Conservation (phyloP, 192 early-diverging fungal species). For the Obelidium mucronatum region DNA sequence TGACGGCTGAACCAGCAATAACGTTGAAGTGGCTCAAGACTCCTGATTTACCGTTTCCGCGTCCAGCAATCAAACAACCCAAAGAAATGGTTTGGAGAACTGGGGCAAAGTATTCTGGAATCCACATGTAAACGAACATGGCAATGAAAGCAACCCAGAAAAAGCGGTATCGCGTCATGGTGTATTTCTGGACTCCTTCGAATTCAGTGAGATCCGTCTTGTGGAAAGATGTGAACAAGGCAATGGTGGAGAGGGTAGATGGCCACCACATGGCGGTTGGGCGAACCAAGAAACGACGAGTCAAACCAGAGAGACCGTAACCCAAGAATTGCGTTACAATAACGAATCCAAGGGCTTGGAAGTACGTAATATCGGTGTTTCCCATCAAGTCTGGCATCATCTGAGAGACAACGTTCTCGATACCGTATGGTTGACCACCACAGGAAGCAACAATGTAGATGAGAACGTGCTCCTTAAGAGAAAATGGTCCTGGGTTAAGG, state of each 20-base stretch:
- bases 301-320: conserved; percentile 73
- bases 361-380: conserved; percentile 17
- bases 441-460: not conserved
- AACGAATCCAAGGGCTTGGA: conserved; percentile 51
- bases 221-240: conserved; percentile 28
- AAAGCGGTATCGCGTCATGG: not conserved
- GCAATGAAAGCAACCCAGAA: conserved; percentile 27
- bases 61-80: conserved; percentile 28
- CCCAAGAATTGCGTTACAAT: conserved; percentile 74
- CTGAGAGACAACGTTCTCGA: conserved; percentile 19
- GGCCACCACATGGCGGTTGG: conserved; percentile 93
- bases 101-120: conserved; percentile 21
- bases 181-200: not conserved
- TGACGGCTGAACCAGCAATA: not conserved
- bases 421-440: not conserved
- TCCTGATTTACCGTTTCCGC: not conserved
- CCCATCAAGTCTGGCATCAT: not conserved
- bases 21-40: conserved; percentile 43
- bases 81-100: conserved; percentile 1
- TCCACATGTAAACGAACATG: conserved; percentile 20
- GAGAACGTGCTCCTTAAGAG: not conserved
- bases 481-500: conserved; percentile 73
- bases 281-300: conserved; percentile 81
- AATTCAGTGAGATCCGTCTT: not conserved
- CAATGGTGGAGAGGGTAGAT: conserved; percentile 45